Evolutionary conservation across 1,284 basidiomycete species (phyloP), one percentile per base, ranked within the genome.

Genomic region (Trichosporon asahii): DNA sequence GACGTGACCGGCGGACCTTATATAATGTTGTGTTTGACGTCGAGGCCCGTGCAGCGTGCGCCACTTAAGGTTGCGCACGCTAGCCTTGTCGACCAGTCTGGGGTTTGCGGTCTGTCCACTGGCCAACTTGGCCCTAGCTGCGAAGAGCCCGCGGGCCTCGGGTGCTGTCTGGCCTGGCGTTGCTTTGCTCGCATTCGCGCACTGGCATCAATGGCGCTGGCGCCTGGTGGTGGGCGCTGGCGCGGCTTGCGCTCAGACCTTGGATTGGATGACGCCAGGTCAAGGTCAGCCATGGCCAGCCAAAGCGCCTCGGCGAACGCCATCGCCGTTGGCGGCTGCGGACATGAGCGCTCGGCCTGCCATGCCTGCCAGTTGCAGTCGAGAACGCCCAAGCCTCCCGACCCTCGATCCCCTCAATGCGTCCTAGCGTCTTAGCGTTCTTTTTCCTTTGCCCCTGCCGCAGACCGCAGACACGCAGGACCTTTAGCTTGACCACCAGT

Each of bases 231-330:
- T 11, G 55, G 14, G 25, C 15, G 25, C 55, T 25, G 18, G 27
- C 18, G 27, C 7, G 27, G 57, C 55, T 23, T 60, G 12, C 57
- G 57, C 57, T n/a, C 27, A 31, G 57, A 31, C 57, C 29, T 29
- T n/a, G 57, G 57, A 61, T 61, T 61, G 57, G 57, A 33, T n/a
- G 57, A 18, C 57, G 55, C 55, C 55, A n/a, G 27, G 15, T 31
- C 55, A 27, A 60, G 11, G 29, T 31, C 57, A 61, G 57, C 57
- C 57, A 61, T n/a, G 11, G 57, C 57, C 57, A 61, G 57, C 57
- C 57, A 61, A 9, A n/a, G 29, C 57, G 57, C 57, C 57, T 33
- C 57, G 57, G 29, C 57, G 29, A 31, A 31, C 57, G 57, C 57
- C 57, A 60, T 61, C 57, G 27, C 57, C 29, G 29, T 15, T 8